Evolutionary conservation across 371 early-diverging fungal species (phyloP).

Genomic region (Funneliformis caledonium): DNA sequence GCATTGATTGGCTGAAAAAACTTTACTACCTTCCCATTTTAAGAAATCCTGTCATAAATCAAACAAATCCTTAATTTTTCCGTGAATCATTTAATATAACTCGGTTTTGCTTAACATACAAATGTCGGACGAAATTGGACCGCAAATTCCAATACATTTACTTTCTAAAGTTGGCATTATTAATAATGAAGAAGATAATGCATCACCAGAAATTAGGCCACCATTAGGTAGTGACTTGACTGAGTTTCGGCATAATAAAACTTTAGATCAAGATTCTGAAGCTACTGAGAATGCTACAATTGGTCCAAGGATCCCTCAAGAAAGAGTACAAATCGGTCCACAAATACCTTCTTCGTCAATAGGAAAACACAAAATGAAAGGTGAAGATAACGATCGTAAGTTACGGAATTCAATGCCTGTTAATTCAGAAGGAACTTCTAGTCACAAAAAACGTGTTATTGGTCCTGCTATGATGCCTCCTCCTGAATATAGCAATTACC

Average conservation of each 20-base stretch:
- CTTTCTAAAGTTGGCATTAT: background rate
- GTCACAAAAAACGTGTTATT: background rate
- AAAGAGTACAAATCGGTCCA: background rate
- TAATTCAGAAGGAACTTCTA: background rate
- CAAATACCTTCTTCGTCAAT: background rate
- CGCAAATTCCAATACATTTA: conserved; percentile 32
- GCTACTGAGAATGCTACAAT: background rate
- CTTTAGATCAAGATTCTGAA: background rate
- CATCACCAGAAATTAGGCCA: background rate
- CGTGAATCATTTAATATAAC: too few relatives aligned
- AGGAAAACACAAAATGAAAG: background rate
- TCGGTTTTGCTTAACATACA: background rate
- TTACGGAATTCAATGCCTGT: conserved; percentile 9
- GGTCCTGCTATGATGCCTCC: conserved; percentile 21
- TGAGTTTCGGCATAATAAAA: background rate
- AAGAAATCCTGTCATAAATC: background rate
- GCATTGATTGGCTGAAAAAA: background rate
- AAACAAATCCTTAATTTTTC: too few relatives aligned
- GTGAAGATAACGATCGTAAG: conserved; percentile 23
- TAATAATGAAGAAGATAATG: background rate
- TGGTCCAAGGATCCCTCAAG: background rate
- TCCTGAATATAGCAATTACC: background rate
- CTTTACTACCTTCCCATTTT: background rate
- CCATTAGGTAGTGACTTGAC: background rate
- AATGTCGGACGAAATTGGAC: conserved; percentile 31